Percentiles rank a stretch among this genome's conserved stretches.
Conservation (phyloP, 306 rosid genomes). For the Lagenaria siceraria region DNA sequence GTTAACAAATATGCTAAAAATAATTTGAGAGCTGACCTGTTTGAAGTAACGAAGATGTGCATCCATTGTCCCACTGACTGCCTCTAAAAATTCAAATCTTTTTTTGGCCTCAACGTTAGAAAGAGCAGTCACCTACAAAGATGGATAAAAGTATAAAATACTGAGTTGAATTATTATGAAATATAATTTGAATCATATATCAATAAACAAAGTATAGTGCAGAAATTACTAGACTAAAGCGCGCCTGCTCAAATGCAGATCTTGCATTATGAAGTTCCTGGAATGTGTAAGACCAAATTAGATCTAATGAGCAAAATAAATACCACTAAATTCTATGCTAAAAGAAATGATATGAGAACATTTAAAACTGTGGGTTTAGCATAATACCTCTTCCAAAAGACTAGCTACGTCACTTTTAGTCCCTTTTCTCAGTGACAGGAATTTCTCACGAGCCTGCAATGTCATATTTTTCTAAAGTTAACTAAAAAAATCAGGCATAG, state of each 20-base stretch:
- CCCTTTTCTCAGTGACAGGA: constrained; percentile 86
- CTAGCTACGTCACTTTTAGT: constrained; percentile 70
- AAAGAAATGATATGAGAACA: neutral
- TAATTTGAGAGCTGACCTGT: constrained; percentile 37
- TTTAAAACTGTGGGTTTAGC: neutral
- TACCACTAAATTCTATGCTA: neutral
- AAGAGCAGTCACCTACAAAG: constrained; percentile 76
- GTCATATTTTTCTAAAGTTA: neutral
- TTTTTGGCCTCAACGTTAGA: constrained; percentile 96
- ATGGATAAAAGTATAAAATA: neutral
- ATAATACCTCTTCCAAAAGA: constrained; percentile 73
- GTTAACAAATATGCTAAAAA: neutral
- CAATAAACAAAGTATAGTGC: neutral
- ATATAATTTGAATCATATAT: neutral
- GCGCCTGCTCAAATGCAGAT: constrained; percentile 91
- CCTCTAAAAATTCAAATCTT: constrained; percentile 96
- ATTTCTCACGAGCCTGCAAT: constrained; percentile 88
- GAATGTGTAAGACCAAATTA: constrained; percentile 22
- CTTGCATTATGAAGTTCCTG: constrained; percentile 96
- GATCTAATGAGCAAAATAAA: constrained; percentile 5
- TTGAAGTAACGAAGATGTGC: constrained; percentile 98
- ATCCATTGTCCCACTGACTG: constrained; percentile 99
- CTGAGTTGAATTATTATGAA: constrained; percentile 8
- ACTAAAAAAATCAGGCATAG: neutral
- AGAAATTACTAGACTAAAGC: constrained; percentile 69